phyloP scores from a whole-genome alignment of 352 stramenopile genomes.

The Globisporangium takayamanum region DNA sequence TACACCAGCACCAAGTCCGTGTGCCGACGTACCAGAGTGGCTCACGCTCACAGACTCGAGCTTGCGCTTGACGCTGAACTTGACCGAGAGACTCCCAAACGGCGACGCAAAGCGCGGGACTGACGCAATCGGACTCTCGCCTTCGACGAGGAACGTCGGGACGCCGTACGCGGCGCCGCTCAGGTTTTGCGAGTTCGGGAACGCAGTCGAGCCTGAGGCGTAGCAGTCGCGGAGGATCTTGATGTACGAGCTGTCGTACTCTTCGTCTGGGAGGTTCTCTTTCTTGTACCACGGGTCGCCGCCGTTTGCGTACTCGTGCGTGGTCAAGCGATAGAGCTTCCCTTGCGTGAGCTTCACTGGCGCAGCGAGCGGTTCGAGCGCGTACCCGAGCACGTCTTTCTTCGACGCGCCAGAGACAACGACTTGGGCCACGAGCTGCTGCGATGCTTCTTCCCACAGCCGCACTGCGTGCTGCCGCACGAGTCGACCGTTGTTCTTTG shows the following conservation, averaged over 20 bases:
- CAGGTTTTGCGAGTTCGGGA: conserved; percentile 84
- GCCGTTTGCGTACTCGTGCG: conserved; percentile 82
- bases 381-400: conserved; percentile 73
- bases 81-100: conserved; percentile 43
- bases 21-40: conserved; percentile 62
- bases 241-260: conserved; percentile 84
- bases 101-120: conserved; percentile 56
- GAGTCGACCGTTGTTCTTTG: conserved; percentile 51
- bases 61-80: conserved; percentile 67
- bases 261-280: conserved; percentile 80
- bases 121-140: conserved; percentile 57
- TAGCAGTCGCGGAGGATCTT: conserved; percentile 86
- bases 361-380: conserved; percentile 43
- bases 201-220: conserved; percentile 70
- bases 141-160: conserved; percentile 78
- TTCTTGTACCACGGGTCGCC: conserved; percentile 89
- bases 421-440: conserved; percentile 55
- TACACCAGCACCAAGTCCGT: conserved; percentile 42
- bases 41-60: conserved; percentile 53
- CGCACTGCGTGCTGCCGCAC: conserved; percentile 71
- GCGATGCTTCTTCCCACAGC: conserved; percentile 79
- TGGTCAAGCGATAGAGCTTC: conserved; percentile 84
- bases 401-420: conserved; percentile 56
- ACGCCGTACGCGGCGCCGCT: conserved; percentile 79
- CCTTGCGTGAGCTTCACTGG: conserved; percentile 67